Evolutionary conservation across 2,329 filamentous ascomycete genomes (phyloP).

Genomic region (Teratosphaeria zuluensis): DNA sequence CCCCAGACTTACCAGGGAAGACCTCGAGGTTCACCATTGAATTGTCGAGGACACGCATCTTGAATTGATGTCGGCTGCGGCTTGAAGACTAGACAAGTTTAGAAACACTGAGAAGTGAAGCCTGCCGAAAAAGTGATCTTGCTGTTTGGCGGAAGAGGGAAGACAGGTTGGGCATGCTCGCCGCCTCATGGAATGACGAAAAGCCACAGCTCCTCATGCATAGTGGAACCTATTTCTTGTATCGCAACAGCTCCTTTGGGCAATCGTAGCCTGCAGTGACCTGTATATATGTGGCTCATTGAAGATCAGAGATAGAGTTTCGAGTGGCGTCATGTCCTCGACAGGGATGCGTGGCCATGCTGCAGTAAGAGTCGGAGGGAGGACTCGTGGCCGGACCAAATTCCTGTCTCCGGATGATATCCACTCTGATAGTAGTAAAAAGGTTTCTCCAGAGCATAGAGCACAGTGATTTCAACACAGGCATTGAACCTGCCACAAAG

Average conservation of each 20-base stretch:
- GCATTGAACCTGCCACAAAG: too few relatives aligned
- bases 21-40: slow-evolving; percentile 5
- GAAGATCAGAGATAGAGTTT: neutral
- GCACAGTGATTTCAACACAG: neutral
- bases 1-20: slow-evolving; percentile 4
- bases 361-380: neutral
- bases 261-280: neutral
- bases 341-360: neutral
- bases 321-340: neutral
- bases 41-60: slow-evolving; percentile 7
- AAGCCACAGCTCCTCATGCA: neutral
- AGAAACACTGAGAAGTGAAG: neutral
- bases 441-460: neutral
- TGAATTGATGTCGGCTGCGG: neutral
- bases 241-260: neutral
- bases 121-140: neutral
- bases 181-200: neutral
- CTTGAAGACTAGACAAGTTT: neutral
- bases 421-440: too few relatives aligned
- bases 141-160: neutral
- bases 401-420: neutral
- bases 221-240: neutral
- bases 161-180: neutral
- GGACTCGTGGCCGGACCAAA: neutral
- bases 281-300: neutral